Evolutionary conservation across 73 alveolate genomes (phyloP), one percentile per base, ranked within the genome.

Genomic region (Stentor roeselii): DNA sequence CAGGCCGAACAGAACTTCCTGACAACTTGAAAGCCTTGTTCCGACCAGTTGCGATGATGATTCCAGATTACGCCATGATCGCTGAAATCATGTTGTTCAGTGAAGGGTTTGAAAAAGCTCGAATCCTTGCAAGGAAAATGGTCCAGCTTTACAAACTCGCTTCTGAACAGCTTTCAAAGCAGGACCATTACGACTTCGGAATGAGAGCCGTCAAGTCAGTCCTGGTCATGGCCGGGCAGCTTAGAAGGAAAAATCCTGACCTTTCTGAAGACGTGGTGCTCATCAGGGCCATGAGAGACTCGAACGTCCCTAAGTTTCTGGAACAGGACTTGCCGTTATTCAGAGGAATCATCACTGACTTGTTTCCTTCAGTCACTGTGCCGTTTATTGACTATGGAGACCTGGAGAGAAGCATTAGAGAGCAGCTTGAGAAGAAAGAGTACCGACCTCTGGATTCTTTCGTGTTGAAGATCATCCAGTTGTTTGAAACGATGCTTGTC

Each of bases 21-120:
- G 99, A 97, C 88, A 97, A 97, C 93, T 82, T 97, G 78, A 97
- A 97, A 82, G 95, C 99, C 38, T 94, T 97, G 75, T 97, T 97
- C 94, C 92, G 99, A 42, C 99, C 99, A 11, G 99, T 97, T 36
- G 98, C 99, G 59, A 97, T 97, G 99, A 97, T 96, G 99, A 85
- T 86, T 15, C 92, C 92, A 30, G 99, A 97, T 92, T 97, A 97
- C 89, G 96, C 96, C 67, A 93, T 97, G 94, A 97, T 97, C 85
- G 99, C 99, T 21, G 96, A 97, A 91, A 97, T 97, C 92, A 97
- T 97, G 86, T 97, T 97, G 82, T 97, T 94, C 93, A 94, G 99
- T 21, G 99, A 97, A 93, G 99, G 98, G 50, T 97, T 97, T 90
- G 95, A 93, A 38, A 96, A 98, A 3, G 99, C 99, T 60, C 84